Evolutionary conservation across 192 early-diverging fungal genomes (phyloP), one percentile per base, ranked within the genome.

Genomic region (Gorgonomyces haynaldii): DNA sequence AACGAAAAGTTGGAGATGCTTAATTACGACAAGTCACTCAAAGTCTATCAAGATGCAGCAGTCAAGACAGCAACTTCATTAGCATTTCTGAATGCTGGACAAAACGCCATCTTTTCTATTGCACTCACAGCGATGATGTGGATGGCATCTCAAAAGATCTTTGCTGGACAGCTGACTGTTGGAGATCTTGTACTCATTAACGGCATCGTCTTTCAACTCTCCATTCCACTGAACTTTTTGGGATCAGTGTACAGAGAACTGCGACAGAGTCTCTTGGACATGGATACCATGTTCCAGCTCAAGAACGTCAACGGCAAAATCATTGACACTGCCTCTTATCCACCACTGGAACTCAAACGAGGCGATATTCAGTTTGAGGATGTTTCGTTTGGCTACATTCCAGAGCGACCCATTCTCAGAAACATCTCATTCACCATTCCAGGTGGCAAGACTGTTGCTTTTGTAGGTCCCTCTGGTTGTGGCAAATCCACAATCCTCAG

Each of bases 121-220:
- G 79, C 90, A 12, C 70, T 99, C 49, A 93, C 94, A 1, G 45
- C 64, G 10, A 93, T 97, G 82, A 99, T 99, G 96, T 90, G 83
- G 53, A 79, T 99, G 71, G 86, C 92, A 0, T 83, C 90, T 5
- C 72, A 91, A 32, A 90, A 91, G 24, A 88, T 99, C 6, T 60
- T 78, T 0, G 47, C 43, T 31, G 83, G 85, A 0, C 67, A 76
- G 1, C 69, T 99, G 74, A 94, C 90, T 1, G 81, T 99, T 20
- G 96, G 96, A 32, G 96, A 99, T 57, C 74, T 99, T 3, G 96
- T 99, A 15, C 89, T 99, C 89, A 79, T 99, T 45, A 99, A 99
- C 53, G 91, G 94, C 15, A 83, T 99, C 20, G 82, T 99, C 20
- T 97, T 99, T 62, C 96, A 99, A 65, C 72, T 99, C 8, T 89